Conservation (phyloP, 331 rosid genomes). For the Acacia pycnantha region DNA sequence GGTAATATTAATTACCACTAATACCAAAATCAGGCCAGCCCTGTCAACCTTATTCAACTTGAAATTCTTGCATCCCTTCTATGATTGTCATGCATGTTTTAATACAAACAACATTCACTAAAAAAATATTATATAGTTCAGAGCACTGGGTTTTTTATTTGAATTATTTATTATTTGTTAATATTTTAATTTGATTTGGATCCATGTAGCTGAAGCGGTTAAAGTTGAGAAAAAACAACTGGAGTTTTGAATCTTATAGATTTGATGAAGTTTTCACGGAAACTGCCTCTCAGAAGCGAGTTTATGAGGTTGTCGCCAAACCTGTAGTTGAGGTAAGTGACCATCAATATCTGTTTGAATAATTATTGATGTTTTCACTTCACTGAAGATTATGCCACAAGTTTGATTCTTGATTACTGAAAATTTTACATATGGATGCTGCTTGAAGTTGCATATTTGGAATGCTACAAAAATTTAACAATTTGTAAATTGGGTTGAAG, state of each 20-base stretch:
- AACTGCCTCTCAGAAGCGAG: conserved; percentile 64
- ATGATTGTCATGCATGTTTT: background rate
- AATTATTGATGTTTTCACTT: background rate
- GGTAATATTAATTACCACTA: conserved; percentile 37
- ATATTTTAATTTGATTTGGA: background rate
- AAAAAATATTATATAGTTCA: background rate
- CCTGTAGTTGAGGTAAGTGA: conserved; percentile 70
- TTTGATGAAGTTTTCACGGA: conserved; percentile 70
- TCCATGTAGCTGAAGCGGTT: conserved; percentile 57
- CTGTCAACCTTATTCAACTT: background rate
- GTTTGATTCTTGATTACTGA: background rate
- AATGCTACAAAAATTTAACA: background rate
- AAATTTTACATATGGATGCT: background rate
- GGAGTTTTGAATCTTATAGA: conserved; percentile 65
- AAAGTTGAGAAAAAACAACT: conserved; percentile 66
- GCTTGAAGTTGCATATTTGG: background rate
- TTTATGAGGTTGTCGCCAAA: conserved; percentile 68
- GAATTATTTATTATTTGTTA: background rate
- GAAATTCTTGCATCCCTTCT: background rate
- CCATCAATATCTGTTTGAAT: background rate
- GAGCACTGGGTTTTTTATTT: background rate
- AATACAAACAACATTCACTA: background rate
- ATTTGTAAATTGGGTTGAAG: background rate
- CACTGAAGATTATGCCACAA: background rate
- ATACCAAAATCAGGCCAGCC: background rate